Conservation (phyloP, 495 filamentous ascomycete species). For the Clohesyomyces aquaticus region DNA sequence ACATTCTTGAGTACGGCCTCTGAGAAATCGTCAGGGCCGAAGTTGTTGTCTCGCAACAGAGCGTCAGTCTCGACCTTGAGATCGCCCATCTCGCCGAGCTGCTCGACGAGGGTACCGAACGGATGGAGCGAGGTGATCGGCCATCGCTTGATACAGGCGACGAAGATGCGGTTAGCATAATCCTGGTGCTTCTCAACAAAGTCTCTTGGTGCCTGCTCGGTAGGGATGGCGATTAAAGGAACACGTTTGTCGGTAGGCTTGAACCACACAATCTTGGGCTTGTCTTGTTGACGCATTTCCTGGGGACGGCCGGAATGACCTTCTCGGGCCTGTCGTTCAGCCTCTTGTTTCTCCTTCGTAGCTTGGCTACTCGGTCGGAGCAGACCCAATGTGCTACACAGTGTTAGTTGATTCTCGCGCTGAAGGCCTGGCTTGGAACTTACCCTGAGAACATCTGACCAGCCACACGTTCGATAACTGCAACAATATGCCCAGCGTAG, state of each 20-base stretch:
- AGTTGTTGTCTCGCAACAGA: constrained; percentile 96
- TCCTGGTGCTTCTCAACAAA: constrained; percentile 99
- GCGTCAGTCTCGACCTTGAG: constrained; percentile 97
- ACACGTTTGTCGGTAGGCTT: constrained; percentile 99
- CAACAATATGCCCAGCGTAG: constrained; percentile 95
- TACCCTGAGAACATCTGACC: constrained; percentile 98
- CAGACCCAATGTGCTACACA: constrained; percentile 83
- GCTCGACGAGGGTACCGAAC: constrained; percentile 95
- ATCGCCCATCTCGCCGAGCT: constrained; percentile 96
- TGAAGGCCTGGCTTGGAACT: constrained; percentile 19
- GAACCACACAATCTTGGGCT: constrained; percentile 99
- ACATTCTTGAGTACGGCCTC: constrained; percentile 94
- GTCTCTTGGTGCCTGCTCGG: constrained; percentile 94
- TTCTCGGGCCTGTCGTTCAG: constrained; percentile 89
- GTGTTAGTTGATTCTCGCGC: neutral
- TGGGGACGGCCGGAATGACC: constrained; percentile 75
- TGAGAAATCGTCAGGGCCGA: constrained; percentile 94
- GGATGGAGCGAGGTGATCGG: constrained; percentile 99
- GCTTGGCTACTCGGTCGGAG: constrained; percentile 97
- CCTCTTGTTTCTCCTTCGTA: constrained; percentile 99
- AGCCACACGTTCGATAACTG: constrained; percentile 93
- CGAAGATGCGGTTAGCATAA: constrained; percentile 95
- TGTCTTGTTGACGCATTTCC: constrained; percentile 85
- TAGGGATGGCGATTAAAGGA: constrained; percentile 95
- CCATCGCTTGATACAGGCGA: constrained; percentile 99